These are phyloP conservation scores for Theobroma grandiflorum DNA, from an alignment of 441 rosid genomes.

Conservation along the genomic window DNA sequence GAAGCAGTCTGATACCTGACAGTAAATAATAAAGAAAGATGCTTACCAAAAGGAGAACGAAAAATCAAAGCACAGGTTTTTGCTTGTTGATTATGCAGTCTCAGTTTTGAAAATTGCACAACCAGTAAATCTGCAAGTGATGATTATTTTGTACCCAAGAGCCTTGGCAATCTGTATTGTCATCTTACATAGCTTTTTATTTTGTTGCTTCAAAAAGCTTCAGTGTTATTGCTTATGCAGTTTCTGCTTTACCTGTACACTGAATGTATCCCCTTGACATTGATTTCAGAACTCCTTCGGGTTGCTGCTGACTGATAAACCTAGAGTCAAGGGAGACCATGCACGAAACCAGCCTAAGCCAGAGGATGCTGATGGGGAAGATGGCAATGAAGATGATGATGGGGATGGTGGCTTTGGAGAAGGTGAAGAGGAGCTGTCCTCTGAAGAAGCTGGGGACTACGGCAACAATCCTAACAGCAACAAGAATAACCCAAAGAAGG, in stretches of 20 bases:
- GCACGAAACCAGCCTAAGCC: constrained; percentile 36
- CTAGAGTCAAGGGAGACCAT: constrained; percentile 39
- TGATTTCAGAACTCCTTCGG: constrained; percentile 36
- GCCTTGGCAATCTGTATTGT: neutral
- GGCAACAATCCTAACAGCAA: constrained; percentile 42
- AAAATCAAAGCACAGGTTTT: neutral
- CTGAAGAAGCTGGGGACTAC: constrained; percentile 52
- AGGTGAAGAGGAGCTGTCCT: constrained; percentile 63
- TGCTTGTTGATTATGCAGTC: neutral
- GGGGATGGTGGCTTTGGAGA: constrained; percentile 54
- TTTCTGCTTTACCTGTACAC: constrained; percentile 1
- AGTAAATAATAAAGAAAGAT: too few species aligned
- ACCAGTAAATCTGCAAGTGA: neutral
- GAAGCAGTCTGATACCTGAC: neutral
- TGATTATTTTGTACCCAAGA: neutral
- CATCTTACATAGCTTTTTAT: neutral
- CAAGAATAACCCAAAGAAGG: constrained; percentile 51
- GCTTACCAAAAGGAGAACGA: too few species aligned
- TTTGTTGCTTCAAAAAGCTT: neutral
- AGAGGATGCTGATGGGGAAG: constrained; percentile 64
- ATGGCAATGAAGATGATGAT: constrained; percentile 43
- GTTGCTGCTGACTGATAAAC: constrained; percentile 31
- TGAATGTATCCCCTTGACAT: constrained; percentile 20
- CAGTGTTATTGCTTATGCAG: neutral
- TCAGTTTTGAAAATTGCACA: neutral